Evolutionary conservation across 805 yeast species (phyloP).

Genomic region (Alloascoidea hylecoeti): DNA sequence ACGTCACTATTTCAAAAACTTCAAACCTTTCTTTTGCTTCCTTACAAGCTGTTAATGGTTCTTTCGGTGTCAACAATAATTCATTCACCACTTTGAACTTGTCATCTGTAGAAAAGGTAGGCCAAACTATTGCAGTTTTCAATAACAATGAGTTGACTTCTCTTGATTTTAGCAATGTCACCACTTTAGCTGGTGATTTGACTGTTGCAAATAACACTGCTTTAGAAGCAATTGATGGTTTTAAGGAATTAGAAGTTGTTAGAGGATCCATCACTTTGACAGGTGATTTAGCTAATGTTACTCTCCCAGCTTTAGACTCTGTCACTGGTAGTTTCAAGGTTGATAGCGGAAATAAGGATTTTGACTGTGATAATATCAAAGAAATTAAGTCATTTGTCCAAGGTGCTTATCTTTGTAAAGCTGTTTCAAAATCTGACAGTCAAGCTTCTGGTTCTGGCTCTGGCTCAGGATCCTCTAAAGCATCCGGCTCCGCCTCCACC

Average conservation of each 20-base stretch:
- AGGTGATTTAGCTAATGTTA: conserved; percentile 74
- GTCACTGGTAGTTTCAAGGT: conserved; percentile 90
- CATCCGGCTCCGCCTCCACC: background rate
- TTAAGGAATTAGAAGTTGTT: conserved; percentile 57
- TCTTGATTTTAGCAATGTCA: conserved; percentile 55
- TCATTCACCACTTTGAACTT: conserved; percentile 7
- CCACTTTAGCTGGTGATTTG: conserved; percentile 85
- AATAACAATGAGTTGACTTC: conserved; percentile 62
- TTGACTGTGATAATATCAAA: conserved; percentile 63
- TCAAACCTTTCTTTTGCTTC: conserved; percentile 55
- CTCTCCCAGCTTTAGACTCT: conserved; percentile 56
- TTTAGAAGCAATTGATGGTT: conserved; percentile 52
- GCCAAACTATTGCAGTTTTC: conserved; percentile 67
- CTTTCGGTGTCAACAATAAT: conserved; percentile 70
- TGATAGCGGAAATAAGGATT: conserved; percentile 53
- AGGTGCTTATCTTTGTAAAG: background rate
- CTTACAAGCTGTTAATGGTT: conserved; percentile 63
- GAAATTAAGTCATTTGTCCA: background rate
- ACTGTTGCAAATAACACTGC: conserved; percentile 74
- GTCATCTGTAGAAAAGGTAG: conserved; percentile 34
- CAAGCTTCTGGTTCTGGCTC: background rate
- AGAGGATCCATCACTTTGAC: conserved; percentile 78
- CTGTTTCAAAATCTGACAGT: background rate
- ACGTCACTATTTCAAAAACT: conserved; percentile 74
- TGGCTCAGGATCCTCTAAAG: background rate